Conservation (phyloP, 2,329 filamentous ascomycete genomes). For the Colletotrichum lindemuthianum region DNA sequence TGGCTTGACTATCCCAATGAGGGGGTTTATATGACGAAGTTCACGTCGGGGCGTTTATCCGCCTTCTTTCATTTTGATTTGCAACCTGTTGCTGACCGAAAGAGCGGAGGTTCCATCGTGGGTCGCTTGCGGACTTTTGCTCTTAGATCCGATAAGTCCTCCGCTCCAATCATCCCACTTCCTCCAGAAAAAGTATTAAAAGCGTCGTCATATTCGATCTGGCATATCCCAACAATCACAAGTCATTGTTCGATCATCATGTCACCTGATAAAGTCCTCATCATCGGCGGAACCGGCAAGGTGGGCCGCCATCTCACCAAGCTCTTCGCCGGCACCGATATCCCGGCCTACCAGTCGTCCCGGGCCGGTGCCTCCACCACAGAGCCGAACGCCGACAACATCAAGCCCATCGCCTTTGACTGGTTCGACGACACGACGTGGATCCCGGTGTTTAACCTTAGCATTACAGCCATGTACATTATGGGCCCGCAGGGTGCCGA, state of each 20-base stretch:
- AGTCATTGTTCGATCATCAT: not conserved
- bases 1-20: too few species aligned
- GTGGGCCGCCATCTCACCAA: conserved; percentile 51
- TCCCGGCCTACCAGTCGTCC: conserved; percentile 50
- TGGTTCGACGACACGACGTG: conserved; percentile 56
- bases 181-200: too few species aligned
- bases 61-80: too few species aligned
- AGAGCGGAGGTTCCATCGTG: too few species aligned
- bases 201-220: too few species aligned
- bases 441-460: conserved; percentile 43
- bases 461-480: conserved; percentile 48
- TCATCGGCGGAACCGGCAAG: conserved; percentile 58
- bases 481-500: conserved; percentile 49
- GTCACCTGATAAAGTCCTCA: conserved; percentile 43
- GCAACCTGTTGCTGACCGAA: too few species aligned
- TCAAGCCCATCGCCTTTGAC: conserved; percentile 51
- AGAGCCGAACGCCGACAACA: conserved; percentile 35
- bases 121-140: too few species aligned
- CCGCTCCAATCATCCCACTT: too few species aligned
- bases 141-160: too few species aligned
- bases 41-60: too few species aligned
- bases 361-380: conserved; percentile 40
- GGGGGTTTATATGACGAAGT: too few species aligned
- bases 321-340: conserved; percentile 44
- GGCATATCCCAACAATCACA: too few species aligned